Base-by-base conservation (phyloP, 306 rosid species). In the Dicorynia guianensis region DNA sequence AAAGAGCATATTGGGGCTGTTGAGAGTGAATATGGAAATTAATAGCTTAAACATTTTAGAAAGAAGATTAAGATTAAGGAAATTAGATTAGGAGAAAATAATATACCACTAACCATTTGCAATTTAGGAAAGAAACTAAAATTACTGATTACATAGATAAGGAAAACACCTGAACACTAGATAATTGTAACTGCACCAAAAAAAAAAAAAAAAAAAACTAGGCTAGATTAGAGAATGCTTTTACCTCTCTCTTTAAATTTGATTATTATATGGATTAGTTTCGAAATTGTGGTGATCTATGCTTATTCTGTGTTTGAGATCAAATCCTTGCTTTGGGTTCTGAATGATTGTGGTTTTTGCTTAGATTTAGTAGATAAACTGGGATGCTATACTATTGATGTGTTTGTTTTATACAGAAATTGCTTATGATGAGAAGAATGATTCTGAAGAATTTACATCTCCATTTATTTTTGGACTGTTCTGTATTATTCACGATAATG, bases 401-500 rank as follows among this genome's bases (percentile, higher is more conserved):
- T n/a, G n/a, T 14, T 36, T 57, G 35, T 9, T 50, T n/a, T n/a
- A n/a, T n/a, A n/a, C n/a, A n/a, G n/a, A n/a, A n/a, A n/a, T n/a
- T n/a, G n/a, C n/a, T n/a, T 49, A 8, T 10, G 58, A 30, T 33
- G 33, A 33, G 4, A 48, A 49, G 59, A 14, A 33, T n/a, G n/a
- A 68, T 18, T 46, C 39, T 18, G 13, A 65, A 65, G 15, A 44
- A 46, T 19, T 11, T 44, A 44, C 71, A 7, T 43, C 30, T 9
- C 33, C 34, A 48, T 35, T 34, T 3, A 6, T 42, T 42, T 42
- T 47, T 39, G 59, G 15, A 49, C 13, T 63, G 61, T 30, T 38
- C 67, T 74, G 0, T 6, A 17, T 85, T 71, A 30, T 44, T 33
- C 39, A 30, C 30, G 30, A 52, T 11, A 1, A 49, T 67, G 56